Percentiles rank a stretch among this genome's conserved stretches.
phyloP scores from a whole-genome alignment of 2,329 filamentous ascomycete species.

The Thielaviopsis musarum region DNA sequence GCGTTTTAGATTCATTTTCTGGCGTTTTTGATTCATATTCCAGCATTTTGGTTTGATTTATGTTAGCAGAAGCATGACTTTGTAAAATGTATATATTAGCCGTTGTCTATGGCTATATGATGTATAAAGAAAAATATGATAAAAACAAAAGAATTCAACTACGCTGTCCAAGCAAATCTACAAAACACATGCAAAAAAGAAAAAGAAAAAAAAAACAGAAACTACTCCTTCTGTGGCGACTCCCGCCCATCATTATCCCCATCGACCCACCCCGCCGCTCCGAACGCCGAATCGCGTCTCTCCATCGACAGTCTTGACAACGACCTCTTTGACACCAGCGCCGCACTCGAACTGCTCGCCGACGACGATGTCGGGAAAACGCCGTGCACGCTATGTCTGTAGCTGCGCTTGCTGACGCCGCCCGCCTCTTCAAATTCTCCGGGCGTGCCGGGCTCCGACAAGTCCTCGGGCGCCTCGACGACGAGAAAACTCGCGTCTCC shows the following conservation, averaged over 20 bases:
- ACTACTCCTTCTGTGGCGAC: not conserved
- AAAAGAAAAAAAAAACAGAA: not conserved
- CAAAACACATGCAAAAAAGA: not conserved
- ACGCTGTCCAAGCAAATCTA: not conserved
- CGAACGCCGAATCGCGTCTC: constrained; percentile 1
- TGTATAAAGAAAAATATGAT: not conserved
- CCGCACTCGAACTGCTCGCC: not conserved
- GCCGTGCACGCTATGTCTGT: not conserved
- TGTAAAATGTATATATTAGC: not conserved
- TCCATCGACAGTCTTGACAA: constrained; percentile 6
- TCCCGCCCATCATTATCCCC: not conserved
- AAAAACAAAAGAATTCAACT: not conserved
- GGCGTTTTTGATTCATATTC: not conserved
- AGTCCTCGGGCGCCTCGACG: constrained; percentile 44
- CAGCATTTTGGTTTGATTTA: no score
- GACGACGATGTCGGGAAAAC: not conserved
- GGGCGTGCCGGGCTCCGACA: constrained; percentile 32
- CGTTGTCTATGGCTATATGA: not conserved
- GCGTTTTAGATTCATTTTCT: no score
- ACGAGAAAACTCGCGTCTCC: constrained; percentile 34
- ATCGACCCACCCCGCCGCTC: not conserved
- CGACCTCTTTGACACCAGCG: constrained; percentile 5
- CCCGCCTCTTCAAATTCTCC: constrained; percentile 2
- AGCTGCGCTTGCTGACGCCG: constrained; percentile 11
- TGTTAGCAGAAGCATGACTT: not conserved